phyloP scores from a whole-genome alignment of 202 grass and related monocot genomes.

The Carex sylvatica region DNA sequence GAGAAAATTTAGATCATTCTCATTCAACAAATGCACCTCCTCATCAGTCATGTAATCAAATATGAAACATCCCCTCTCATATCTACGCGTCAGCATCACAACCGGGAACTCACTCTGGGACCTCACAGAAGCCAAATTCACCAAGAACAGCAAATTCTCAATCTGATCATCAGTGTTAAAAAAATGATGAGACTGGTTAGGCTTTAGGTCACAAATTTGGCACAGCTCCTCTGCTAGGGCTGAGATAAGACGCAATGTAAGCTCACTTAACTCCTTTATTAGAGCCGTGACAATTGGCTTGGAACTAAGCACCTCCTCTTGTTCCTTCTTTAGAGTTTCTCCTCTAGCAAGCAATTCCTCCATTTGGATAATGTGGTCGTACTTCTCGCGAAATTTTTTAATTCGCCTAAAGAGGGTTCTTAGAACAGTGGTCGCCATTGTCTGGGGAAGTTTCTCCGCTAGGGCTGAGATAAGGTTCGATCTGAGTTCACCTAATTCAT shows the following conservation, averaged over 20 bases:
- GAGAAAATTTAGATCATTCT: conserved; percentile 51
- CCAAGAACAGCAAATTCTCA: conserved; percentile 55
- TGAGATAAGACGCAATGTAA: conserved; percentile 46
- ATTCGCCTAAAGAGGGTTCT: conserved; percentile 68
- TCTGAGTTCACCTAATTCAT: background rate
- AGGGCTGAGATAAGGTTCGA: background rate
- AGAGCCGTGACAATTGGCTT: conserved; percentile 50
- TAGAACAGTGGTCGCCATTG: conserved; percentile 37
- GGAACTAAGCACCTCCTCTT: conserved; percentile 87
- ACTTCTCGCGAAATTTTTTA: conserved; percentile 70
- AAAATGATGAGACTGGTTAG: background rate
- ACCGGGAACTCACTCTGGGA: conserved; percentile 53
- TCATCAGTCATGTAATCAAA: conserved; percentile 81
- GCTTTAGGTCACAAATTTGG: background rate
- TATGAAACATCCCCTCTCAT: conserved; percentile 64
- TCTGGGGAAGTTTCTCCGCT: background rate
- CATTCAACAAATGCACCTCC: conserved; percentile 47
- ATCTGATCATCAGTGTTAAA: conserved; percentile 9
- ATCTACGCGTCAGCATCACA: conserved; percentile 46
- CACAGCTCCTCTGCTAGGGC: conserved; percentile 59
- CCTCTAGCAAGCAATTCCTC: conserved; percentile 68
- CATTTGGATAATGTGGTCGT: conserved; percentile 78
- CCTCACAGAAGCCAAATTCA: conserved; percentile 77
- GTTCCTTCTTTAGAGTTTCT: conserved; percentile 62
- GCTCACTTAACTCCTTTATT: conserved; percentile 76